phyloP scores from a whole-genome alignment of 2,329 filamentous ascomycete genomes.

The Cryphonectria naterciae region DNA sequence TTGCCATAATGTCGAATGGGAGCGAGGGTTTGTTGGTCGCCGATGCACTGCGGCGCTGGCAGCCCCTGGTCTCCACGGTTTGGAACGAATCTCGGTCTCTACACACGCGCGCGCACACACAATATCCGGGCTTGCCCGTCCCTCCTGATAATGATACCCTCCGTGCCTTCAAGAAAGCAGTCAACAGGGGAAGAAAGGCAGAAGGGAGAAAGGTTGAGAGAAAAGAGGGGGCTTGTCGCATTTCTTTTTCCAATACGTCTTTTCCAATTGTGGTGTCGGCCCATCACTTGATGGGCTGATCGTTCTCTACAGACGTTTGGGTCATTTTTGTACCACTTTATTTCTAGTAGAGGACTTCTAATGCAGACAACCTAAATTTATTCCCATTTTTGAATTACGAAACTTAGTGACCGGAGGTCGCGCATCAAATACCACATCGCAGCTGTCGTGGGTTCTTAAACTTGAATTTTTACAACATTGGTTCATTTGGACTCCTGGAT shows the following conservation, averaged over 20 bases:
- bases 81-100: conserved; percentile 19
- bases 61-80: conserved; percentile 17
- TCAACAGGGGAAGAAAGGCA: conserved; percentile 26
- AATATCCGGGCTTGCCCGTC: conserved; percentile 22
- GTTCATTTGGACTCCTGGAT: background rate
- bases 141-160: conserved; percentile 30
- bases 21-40: conserved; percentile 18
- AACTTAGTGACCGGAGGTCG: background rate
- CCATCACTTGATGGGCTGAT: conserved; percentile 23
- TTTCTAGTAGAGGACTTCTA: conserved; percentile 64
- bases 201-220: conserved; percentile 21
- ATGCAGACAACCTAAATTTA: conserved; percentile 62
- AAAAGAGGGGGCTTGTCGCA: conserved; percentile 23
- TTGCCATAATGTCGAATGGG: conserved; percentile 19
- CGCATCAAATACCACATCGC: background rate
- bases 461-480: background rate
- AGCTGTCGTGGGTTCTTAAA: background rate
- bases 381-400: conserved; percentile 30
- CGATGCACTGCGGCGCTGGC: conserved; percentile 21
- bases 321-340: conserved; percentile 45
- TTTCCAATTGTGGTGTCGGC: conserved; percentile 34
- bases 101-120: conserved; percentile 9
- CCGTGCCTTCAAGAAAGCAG: conserved; percentile 31
- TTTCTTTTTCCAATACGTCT: conserved; percentile 32
- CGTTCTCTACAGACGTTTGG: conserved; percentile 33